Evolutionary conservation across 192 early-diverging fungal genomes (phyloP).

Genomic region (Lobosporangium transversale): DNA sequence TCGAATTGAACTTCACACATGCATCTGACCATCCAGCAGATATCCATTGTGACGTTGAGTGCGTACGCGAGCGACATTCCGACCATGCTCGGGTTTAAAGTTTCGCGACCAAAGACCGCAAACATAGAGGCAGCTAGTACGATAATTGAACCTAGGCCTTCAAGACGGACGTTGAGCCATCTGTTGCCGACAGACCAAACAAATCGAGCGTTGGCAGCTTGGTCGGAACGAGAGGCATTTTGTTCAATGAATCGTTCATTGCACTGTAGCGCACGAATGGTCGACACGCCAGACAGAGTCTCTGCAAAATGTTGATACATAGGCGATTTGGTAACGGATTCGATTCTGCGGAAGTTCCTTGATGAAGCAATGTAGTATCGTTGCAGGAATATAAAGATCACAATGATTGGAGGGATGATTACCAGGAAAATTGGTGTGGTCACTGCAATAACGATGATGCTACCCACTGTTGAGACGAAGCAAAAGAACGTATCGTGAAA

Average conservation of each 20-base stretch:
- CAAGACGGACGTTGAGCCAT: constrained; percentile 79
- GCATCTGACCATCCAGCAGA: constrained; percentile 85
- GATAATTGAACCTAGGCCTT: constrained; percentile 81
- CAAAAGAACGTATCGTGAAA: constrained; percentile 58
- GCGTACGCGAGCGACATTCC: constrained; percentile 77
- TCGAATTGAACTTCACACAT: constrained; percentile 83
- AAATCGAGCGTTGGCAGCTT: constrained; percentile 21
- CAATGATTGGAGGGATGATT: constrained; percentile 21
- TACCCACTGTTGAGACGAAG: constrained; percentile 49
- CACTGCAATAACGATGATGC: constrained; percentile 58
- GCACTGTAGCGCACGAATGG: constrained; percentile 56
- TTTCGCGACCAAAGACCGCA: constrained; percentile 68
- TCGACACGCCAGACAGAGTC: constrained; percentile 59
- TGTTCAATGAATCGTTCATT: constrained; percentile 65
- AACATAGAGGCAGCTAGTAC: constrained; percentile 82
- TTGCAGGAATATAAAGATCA: constrained; percentile 46
- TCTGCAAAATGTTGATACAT: constrained; percentile 70
- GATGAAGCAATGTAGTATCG: constrained; percentile 68
- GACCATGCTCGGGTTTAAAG: constrained; percentile 73
- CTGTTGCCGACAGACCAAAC: constrained; percentile 67
- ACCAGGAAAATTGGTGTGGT: constrained; percentile 60
- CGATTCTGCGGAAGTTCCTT: constrained; percentile 77
- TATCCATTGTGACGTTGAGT: constrained; percentile 77
- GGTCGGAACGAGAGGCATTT: constrained; percentile 51
- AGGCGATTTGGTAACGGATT: constrained; percentile 74